Percentiles rank a stretch among this genome's conserved stretches.
phyloP scores from a whole-genome alignment of 2,329 filamentous ascomycete species.

The Pseudocercospora crystallina region DNA sequence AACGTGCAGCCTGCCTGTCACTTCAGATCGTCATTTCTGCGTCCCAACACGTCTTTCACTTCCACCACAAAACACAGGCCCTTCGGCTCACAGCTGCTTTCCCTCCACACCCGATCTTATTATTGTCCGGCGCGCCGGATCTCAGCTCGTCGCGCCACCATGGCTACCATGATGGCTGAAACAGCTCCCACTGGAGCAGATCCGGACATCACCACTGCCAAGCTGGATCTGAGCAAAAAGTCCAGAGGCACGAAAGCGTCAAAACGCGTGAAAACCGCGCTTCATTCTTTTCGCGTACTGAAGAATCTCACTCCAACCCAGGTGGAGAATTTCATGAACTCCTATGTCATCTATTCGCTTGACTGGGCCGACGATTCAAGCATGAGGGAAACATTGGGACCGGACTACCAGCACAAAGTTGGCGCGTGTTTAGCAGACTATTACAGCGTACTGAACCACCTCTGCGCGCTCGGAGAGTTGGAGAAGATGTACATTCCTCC shows the following conservation, averaged over 20 bases:
- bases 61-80: no score
- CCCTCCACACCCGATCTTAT: no score
- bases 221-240: conserved; percentile 17
- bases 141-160: not conserved
- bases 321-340: conserved; percentile 32
- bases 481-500: conserved; percentile 35
- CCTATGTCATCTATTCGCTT: conserved; percentile 32
- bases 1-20: no score
- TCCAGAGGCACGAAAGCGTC: conserved; percentile 15
- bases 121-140: no score
- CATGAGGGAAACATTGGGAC: conserved; percentile 30
- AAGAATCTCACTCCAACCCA: conserved; percentile 27
- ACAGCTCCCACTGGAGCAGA: not conserved
- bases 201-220: not conserved
- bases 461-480: conserved; percentile 32
- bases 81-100: no score
- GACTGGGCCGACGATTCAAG: conserved; percentile 31
- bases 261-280: conserved; percentile 27
- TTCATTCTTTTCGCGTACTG: conserved; percentile 28
- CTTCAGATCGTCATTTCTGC: no score
- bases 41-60: no score
- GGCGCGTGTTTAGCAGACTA: conserved; percentile 31
- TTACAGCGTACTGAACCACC: conserved; percentile 32
- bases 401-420: conserved; percentile 29
- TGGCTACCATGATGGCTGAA: conserved; percentile 7